These are phyloP conservation scores for Tetrapisispora pingtungensis DNA, from an alignment of 805 yeast genomes.

Conservation along the genomic window DNA sequence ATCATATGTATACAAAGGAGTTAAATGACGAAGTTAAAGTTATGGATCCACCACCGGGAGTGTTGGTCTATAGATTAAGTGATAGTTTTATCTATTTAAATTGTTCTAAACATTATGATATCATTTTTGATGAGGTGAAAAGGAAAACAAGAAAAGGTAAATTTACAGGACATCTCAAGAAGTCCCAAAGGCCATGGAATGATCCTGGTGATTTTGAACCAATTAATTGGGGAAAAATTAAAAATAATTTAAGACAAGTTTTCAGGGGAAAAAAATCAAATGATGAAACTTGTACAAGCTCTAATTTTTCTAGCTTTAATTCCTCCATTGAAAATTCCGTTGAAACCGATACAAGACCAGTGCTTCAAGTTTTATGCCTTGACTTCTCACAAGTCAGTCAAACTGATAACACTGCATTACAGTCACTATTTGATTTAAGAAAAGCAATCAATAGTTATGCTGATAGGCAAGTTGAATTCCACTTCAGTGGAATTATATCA, in stretches of 20 bases:
- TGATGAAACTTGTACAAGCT: neutral
- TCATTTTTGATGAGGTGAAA: conserved; percentile 57
- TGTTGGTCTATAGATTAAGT: conserved; percentile 73
- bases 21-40: conserved; percentile 52
- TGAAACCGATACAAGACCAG: conserved; percentile 47
- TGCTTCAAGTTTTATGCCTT: conserved; percentile 59
- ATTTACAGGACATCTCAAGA: conserved; percentile 23
- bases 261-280: neutral
- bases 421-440: conserved; percentile 64
- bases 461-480: conserved; percentile 78
- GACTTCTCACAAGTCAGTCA: conserved; percentile 73
- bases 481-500: conserved; percentile 72
- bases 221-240: conserved; percentile 19
- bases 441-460: conserved; percentile 64
- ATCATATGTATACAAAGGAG: conserved; percentile 29
- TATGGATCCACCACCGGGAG: conserved; percentile 82
- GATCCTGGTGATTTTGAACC: conserved; percentile 59
- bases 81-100: conserved; percentile 81
- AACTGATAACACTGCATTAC: conserved; percentile 72
- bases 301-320: neutral
- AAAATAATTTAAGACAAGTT: conserved; percentile 7
- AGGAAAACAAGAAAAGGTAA: conserved; percentile 52
- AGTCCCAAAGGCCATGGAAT: conserved; percentile 77
- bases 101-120: conserved; percentile 61
- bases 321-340: no score